Percentiles rank a stretch among this genome's conserved stretches.
Evolutionary conservation across 768 basidiomycete species (phyloP).

Genomic region (Termitomyces bulborhizus): DNA sequence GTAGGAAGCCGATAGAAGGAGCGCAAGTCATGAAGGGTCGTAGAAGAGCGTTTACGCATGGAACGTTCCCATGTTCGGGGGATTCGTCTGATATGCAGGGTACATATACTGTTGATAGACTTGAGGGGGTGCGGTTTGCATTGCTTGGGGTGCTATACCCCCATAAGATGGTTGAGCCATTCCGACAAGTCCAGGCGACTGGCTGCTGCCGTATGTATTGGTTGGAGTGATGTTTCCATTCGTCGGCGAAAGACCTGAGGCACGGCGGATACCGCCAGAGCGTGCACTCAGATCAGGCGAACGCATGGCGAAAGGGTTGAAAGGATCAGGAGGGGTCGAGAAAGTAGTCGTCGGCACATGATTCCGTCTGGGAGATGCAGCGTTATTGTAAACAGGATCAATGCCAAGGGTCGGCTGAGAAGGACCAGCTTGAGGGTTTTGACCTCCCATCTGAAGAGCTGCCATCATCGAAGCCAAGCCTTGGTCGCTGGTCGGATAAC

Average conservation of each 20-base stretch:
- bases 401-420: slow-evolving; percentile 54
- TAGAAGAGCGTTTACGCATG: slow-evolving; percentile 45
- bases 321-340: slow-evolving; percentile 38
- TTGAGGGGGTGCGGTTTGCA: slow-evolving; percentile 54
- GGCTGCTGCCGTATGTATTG: slow-evolving; percentile 42
- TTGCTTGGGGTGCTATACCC: slow-evolving; percentile 37
- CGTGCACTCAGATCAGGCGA: slow-evolving; percentile 41
- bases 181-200: slow-evolving; percentile 58
- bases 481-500: slow-evolving; percentile 79
- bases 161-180: slow-evolving; percentile 66
- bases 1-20: slow-evolving; percentile 26
- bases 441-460: slow-evolving; percentile 84
- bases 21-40: slow-evolving; percentile 37
- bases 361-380: slow-evolving; percentile 30
- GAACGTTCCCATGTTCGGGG: slow-evolving; percentile 75
- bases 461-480: slow-evolving; percentile 92
- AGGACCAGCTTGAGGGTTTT: slow-evolving; percentile 76
- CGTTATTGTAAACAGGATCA: slow-evolving; percentile 52
- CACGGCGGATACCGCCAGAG: slow-evolving; percentile 41
- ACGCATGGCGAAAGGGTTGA: slow-evolving; percentile 46
- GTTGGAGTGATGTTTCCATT: slow-evolving; percentile 38
- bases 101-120: slow-evolving; percentile 82
- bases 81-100: slow-evolving; percentile 74
- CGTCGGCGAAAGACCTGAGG: slow-evolving; percentile 35
- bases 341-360: slow-evolving; percentile 29